Percentiles rank a stretch among this genome's conserved stretches.
Conservation (phyloP, 208 protist genomes). For the Entamoeba histolytica region DNA sequence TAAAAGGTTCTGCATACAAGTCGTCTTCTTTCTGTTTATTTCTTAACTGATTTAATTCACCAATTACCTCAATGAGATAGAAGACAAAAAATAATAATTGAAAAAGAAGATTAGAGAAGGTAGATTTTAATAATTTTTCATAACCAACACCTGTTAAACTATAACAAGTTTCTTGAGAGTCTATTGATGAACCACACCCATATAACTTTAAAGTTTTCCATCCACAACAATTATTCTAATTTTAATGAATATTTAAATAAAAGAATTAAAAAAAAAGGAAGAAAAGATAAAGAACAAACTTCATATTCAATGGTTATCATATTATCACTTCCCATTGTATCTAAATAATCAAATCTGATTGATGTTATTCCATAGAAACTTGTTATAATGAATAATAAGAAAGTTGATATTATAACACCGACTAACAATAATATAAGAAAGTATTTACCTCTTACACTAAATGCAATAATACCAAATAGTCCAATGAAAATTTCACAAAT, state of each 20-base stretch:
- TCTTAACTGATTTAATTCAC: neutral
- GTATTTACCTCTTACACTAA: neutral
- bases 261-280: no score
- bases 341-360: neutral
- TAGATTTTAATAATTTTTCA: neutral
- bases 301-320: neutral
- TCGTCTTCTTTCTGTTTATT: neutral
- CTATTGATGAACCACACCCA: neutral
- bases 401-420: neutral
- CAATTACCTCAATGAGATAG: neutral
- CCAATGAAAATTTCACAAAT: neutral
- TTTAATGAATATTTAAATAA: no score
- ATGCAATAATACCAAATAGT: neutral
- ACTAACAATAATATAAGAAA: neutral
- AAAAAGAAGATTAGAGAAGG: neutral
- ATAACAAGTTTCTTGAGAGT: neutral
- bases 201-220: neutral
- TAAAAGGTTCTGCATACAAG: neutral
- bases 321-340: neutral
- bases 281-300: neutral
- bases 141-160: neutral
- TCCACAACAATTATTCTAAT: neutral
- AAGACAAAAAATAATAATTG: neutral
- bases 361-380: neutral
- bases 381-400: neutral